A percentile compares a stretch with the other conserved stretches of the same genome.
Conservation (phyloP, 1,284 basidiomycete species). For the Papiliotrema nemorosa region DNA sequence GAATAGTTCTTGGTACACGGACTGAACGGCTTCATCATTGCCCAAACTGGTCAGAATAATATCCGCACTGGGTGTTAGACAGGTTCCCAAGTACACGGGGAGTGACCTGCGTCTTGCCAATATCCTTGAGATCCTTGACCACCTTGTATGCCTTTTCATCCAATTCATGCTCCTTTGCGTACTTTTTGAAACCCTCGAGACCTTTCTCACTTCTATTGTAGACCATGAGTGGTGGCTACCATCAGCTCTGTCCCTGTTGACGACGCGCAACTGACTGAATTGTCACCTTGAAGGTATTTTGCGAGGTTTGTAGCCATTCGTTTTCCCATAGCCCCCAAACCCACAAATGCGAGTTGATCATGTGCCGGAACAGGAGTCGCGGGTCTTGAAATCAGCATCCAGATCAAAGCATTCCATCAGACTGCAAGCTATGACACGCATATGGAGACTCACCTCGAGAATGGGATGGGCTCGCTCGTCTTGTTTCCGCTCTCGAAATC, state of each 20-base stretch:
- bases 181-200: constrained; percentile 36
- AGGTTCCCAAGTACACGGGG: not conserved
- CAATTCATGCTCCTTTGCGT: constrained; percentile 28
- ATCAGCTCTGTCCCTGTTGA: not conserved
- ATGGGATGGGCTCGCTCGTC: constrained; percentile 34
- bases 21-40: constrained; percentile 68
- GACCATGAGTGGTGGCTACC: constrained; percentile 43
- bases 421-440: constrained; percentile 1
- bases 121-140: constrained; percentile 35
- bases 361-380: constrained; percentile 36
- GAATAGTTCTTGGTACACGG: constrained; percentile 65
- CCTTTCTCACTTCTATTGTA: constrained; percentile 45
- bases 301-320: constrained; percentile 49
- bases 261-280: constrained; percentile 1
- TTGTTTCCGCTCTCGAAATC: constrained; percentile 6
- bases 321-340: constrained; percentile 49
- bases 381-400: constrained; percentile 25
- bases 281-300: constrained; percentile 12
- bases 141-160: constrained; percentile 33
- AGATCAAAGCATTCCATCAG: not conserved
- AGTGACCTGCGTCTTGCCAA: constrained; percentile 38
- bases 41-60: constrained; percentile 74
- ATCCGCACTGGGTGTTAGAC: constrained; percentile 58
- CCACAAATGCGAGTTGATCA: constrained; percentile 47
- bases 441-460: constrained; percentile 47